phyloP scores from a whole-genome alignment of 768 basidiomycete species.

The Xerocomellus chrysenteron region DNA sequence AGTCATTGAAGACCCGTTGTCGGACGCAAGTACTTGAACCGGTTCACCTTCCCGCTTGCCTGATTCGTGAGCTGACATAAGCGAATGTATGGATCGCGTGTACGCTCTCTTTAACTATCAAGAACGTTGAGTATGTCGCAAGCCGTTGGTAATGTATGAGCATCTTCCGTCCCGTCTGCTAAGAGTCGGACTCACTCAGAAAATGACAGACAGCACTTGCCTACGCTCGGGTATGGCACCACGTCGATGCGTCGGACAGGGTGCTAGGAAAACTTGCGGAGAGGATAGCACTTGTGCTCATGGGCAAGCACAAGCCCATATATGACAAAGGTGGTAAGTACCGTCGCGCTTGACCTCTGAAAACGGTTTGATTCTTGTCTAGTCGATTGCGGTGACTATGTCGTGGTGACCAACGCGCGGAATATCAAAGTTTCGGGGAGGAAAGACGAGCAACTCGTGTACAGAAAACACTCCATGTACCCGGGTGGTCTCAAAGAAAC shows the following conservation, averaged over 20 bases:
- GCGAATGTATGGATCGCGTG: background rate
- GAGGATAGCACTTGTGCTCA: slow-evolving; percentile 90
- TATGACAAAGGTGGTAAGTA: slow-evolving; percentile 85
- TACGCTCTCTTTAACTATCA: background rate
- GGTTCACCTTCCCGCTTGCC: background rate
- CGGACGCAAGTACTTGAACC: too few relatives aligned
- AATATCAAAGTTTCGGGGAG: slow-evolving; percentile 84
- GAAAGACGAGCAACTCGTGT: slow-evolving; percentile 85
- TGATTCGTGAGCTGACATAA: background rate
- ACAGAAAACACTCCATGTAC: slow-evolving; percentile 87
- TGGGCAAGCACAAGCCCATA: slow-evolving; percentile 99
- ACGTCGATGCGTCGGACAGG: slow-evolving; percentile 86
- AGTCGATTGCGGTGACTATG: slow-evolving; percentile 99
- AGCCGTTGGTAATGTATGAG: slow-evolving; percentile 75
- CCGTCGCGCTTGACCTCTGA: background rate
- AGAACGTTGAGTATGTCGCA: slow-evolving; percentile 62
- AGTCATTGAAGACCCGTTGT: background rate
- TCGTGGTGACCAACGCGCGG: slow-evolving; percentile 88
- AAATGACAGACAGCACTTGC: slow-evolving; percentile 84
- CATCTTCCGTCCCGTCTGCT: background rate
- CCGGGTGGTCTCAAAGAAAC: slow-evolving; percentile 94
- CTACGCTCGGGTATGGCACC: slow-evolving; percentile 95
- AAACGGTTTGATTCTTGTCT: background rate
- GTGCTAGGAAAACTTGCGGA: slow-evolving; percentile 94
- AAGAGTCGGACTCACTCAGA: background rate